Evolutionary conservation across 805 yeast genomes (phyloP).

Genomic region (Kluyveromyces lactis): DNA sequence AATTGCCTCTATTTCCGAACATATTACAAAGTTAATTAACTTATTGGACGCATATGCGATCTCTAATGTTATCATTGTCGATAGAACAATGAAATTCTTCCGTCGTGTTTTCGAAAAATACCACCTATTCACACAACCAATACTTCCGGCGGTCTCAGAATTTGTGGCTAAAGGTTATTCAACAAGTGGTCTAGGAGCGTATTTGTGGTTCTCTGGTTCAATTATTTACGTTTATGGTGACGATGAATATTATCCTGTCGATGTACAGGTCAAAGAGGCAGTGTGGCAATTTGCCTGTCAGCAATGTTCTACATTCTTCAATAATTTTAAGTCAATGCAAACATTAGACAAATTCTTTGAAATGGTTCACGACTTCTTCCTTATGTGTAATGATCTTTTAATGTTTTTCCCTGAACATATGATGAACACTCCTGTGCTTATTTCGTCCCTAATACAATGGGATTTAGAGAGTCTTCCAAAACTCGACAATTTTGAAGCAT

Average conservation of each 20-base stretch:
- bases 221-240: constrained; percentile 64
- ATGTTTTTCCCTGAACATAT: constrained; percentile 51
- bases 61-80: constrained; percentile 37
- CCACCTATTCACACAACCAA: constrained; percentile 34
- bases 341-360: constrained; percentile 34
- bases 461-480: constrained; percentile 42
- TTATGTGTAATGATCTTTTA: constrained; percentile 68
- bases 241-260: constrained; percentile 33
- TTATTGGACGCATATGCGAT: constrained; percentile 20
- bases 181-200: constrained; percentile 66
- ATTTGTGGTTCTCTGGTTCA: constrained; percentile 83
- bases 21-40: constrained; percentile 19
- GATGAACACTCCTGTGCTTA: constrained; percentile 31
- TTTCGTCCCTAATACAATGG: constrained; percentile 48
- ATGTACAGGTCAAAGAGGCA: constrained; percentile 40
- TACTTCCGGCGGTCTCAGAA: constrained; percentile 57
- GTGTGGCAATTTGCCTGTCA: constrained; percentile 69
- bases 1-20: constrained; percentile 18
- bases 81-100: constrained; percentile 61
- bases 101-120: constrained; percentile 51
- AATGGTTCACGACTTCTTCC: constrained; percentile 76
- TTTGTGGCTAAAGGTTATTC: constrained; percentile 64
- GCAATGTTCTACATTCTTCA: constrained; percentile 54
- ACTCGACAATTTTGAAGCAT: constrained; percentile 62
- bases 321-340: constrained; percentile 28